These are phyloP conservation scores for Moelleriella libera DNA, from an alignment of 2,329 filamentous ascomycete species.

Conservation along the genomic window DNA sequence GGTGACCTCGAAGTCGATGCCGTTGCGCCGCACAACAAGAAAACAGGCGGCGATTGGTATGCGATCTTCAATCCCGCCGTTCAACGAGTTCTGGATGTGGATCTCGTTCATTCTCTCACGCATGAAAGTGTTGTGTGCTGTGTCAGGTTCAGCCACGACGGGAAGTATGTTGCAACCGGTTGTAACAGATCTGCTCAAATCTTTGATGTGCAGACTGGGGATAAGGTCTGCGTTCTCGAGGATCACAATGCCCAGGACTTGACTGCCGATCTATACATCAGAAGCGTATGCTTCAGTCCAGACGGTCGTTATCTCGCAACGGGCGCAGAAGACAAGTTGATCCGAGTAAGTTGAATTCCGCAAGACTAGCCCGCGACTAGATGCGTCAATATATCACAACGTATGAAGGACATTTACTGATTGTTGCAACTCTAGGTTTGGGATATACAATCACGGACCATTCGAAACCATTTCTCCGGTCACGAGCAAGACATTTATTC, in stretches of 20 bases:
- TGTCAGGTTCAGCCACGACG: constrained; percentile 90
- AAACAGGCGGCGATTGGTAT: constrained; percentile 85
- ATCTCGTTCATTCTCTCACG: constrained; percentile 80
- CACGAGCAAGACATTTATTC: constrained; percentile 99
- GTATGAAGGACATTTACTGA: constrained; percentile 5
- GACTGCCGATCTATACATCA: constrained; percentile 86
- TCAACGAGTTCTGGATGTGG: constrained; percentile 79
- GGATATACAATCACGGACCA: constrained; percentile 75
- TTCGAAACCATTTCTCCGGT: constrained; percentile 86
- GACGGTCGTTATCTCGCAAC: constrained; percentile 90
- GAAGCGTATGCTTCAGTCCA: constrained; percentile 96
- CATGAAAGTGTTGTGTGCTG: constrained; percentile 98
- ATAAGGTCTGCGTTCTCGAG: constrained; percentile 79
- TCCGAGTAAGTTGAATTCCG: constrained; percentile 50
- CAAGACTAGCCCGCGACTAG: background rate
- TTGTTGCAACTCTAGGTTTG: constrained; percentile 55
- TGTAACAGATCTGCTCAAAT: constrained; percentile 99
- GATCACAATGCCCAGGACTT: constrained; percentile 70
- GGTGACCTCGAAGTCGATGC: constrained; percentile 80
- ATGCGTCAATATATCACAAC: background rate
- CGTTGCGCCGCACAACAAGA: constrained; percentile 75
- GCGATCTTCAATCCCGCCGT: constrained; percentile 92
- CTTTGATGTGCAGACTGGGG: constrained; percentile 78
- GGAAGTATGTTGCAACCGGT: constrained; percentile 89
- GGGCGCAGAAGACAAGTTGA: constrained; percentile 93